phyloP scores from a whole-genome alignment of 805 yeast species.

The Monosporozyma unispora region DNA sequence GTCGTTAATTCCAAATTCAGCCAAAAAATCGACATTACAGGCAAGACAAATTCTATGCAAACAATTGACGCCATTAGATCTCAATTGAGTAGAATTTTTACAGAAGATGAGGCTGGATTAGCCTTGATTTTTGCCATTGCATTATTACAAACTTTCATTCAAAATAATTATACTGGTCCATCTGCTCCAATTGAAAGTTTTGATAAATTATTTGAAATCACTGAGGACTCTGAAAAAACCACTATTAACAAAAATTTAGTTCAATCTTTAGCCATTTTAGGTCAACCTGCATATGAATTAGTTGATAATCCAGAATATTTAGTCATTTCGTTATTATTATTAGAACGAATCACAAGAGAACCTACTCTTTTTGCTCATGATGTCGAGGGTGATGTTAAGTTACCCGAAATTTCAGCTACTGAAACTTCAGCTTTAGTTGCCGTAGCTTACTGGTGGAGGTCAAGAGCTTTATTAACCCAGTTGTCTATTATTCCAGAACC shows the following conservation, averaged over 20 bases:
- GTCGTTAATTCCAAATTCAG: neutral
- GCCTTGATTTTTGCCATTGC: slow-evolving; percentile 41
- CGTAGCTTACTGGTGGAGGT: slow-evolving; percentile 64
- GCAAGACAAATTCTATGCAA: neutral
- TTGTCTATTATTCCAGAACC: slow-evolving; percentile 56
- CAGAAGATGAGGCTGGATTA: neutral
- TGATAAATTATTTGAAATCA: slow-evolving; percentile 19
- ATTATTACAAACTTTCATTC: slow-evolving; percentile 59
- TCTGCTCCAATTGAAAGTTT: slow-evolving; percentile 35
- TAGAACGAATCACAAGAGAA: slow-evolving; percentile 34
- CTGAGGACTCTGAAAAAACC: slow-evolving; percentile 4
- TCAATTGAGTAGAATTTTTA: neutral
- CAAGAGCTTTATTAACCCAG: slow-evolving; percentile 58
- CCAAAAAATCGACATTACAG: neutral
- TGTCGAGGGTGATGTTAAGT: slow-evolving; percentile 10
- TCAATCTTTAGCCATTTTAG: slow-evolving; percentile 43
- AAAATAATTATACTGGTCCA: slow-evolving; percentile 81
- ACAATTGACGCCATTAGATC: neutral
- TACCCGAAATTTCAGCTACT: slow-evolving; percentile 17
- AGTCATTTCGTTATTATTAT: slow-evolving; percentile 35
- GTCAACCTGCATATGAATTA: slow-evolving; percentile 63
- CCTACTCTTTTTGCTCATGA: slow-evolving; percentile 22
- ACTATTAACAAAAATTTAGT: slow-evolving; percentile 19
- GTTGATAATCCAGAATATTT: slow-evolving; percentile 42
- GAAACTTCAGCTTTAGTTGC: slow-evolving; percentile 34